Conservation (phyloP, 176 grass and related monocot genomes). For the Aegilops speltoides region DNA sequence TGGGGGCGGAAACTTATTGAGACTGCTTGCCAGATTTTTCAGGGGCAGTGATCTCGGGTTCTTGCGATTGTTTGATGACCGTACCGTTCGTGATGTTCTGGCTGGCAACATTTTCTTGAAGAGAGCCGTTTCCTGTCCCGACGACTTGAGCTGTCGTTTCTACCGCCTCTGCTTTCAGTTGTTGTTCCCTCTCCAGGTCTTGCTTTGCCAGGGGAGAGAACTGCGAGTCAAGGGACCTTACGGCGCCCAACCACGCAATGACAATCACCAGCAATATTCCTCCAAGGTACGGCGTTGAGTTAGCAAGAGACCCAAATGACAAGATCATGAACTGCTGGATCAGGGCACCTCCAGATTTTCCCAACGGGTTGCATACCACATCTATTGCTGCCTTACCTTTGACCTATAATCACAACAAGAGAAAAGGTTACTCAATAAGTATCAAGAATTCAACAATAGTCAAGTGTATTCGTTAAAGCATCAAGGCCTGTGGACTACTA, state of each 20-base stretch:
- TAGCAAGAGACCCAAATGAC: conserved; percentile 88
- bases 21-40: conserved; percentile 48
- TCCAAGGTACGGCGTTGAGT: conserved; percentile 93
- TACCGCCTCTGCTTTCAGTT: conserved; percentile 47
- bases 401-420: conserved; percentile 52
- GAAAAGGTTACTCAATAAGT: conserved; percentile 13
- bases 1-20: conserved; percentile 32
- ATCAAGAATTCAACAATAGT: neutral
- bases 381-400: conserved; percentile 98
- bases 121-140: conserved; percentile 35
- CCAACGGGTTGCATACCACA: conserved; percentile 98
- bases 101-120: conserved; percentile 40
- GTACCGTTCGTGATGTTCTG: conserved; percentile 46
- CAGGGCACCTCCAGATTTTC: conserved; percentile 96
- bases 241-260: conserved; percentile 78
- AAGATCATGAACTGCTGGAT: conserved; percentile 99
- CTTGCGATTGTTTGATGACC: conserved; percentile 29
- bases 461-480: neutral
- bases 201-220: conserved; percentile 93
- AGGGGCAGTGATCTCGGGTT: conserved; percentile 47
- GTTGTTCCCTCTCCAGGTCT: conserved; percentile 72
- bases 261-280: conserved; percentile 96
- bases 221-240: conserved; percentile 80
- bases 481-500: neutral
- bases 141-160: conserved; percentile 47